Percentiles rank a stretch among this genome's conserved stretches.
Evolutionary conservation across 208 protist species (phyloP).

Genomic region (Trypanosoma mega): DNA sequence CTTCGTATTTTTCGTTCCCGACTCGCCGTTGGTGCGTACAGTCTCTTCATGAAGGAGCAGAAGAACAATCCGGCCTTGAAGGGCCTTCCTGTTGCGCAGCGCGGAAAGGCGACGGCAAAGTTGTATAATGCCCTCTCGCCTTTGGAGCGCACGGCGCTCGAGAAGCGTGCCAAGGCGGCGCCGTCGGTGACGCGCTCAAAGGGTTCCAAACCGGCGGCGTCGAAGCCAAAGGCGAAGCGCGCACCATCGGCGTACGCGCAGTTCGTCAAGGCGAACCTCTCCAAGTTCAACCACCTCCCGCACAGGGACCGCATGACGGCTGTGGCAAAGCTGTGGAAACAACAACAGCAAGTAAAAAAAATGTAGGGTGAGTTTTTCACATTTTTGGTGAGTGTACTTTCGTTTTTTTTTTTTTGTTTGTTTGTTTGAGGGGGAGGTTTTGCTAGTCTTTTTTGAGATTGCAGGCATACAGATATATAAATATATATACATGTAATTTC

Average conservation of each 20-base stretch:
- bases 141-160: conserved; percentile 45
- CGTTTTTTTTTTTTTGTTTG: neutral
- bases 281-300: conserved; percentile 71
- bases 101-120: conserved; percentile 73
- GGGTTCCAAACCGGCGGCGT: conserved; percentile 4
- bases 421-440: neutral
- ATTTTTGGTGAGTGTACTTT: neutral
- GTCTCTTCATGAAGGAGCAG: conserved; percentile 86
- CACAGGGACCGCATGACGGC: conserved; percentile 77
- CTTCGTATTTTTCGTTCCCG: conserved; percentile 56
- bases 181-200: conserved; percentile 31
- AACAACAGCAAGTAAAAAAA: conserved; percentile 38
- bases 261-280: conserved; percentile 82
- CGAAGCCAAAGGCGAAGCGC: conserved; percentile 22
- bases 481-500: too few relatives aligned
- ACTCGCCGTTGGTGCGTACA: conserved; percentile 76
- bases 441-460: neutral
- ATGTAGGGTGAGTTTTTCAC: neutral
- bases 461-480: too few relatives aligned
- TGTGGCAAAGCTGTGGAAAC: conserved; percentile 86
- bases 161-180: conserved; percentile 64
- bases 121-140: conserved; percentile 73
- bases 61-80: conserved; percentile 83
- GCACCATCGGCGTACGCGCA: conserved; percentile 49
- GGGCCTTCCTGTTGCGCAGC: conserved; percentile 63